These are phyloP conservation scores for Vaccinium macrocarpon DNA, from an alignment of 148 eudicot species.

Conservation along the genomic window DNA sequence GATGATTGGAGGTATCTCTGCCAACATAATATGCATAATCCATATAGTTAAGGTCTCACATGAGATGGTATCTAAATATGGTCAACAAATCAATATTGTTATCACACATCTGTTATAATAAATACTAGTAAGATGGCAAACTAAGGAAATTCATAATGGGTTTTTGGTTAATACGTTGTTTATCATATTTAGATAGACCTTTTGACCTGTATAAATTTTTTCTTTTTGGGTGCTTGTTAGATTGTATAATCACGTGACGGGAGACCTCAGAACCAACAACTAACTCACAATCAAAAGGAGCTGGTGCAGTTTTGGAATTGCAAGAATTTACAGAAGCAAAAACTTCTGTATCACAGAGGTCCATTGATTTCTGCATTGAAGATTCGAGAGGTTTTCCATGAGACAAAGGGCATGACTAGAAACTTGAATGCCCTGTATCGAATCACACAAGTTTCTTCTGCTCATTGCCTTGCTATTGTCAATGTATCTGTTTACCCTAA, in stretches of 20 bases:
- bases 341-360: not conserved
- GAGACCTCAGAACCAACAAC: not conserved
- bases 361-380: not conserved
- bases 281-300: not conserved
- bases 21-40: not conserved
- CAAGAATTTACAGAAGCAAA: not conserved
- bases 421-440: not conserved
- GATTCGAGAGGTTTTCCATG: not conserved
- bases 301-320: not conserved
- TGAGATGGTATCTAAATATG: not conserved
- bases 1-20: slow-evolving; percentile 81
- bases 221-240: not conserved
- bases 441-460: not conserved
- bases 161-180: not conserved
- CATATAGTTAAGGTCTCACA: not conserved
- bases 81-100: not conserved
- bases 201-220: not conserved
- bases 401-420: not conserved
- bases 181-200: not conserved
- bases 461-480: not conserved
- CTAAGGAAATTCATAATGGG: not conserved
- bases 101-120: not conserved
- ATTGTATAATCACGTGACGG: not conserved
- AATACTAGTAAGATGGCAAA: not conserved
- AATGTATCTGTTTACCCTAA: not conserved